Percentiles rank a stretch among this genome's conserved stretches.
Evolutionary conservation across 1,284 basidiomycete genomes (phyloP).

Genomic region (Dichomitus squalens): DNA sequence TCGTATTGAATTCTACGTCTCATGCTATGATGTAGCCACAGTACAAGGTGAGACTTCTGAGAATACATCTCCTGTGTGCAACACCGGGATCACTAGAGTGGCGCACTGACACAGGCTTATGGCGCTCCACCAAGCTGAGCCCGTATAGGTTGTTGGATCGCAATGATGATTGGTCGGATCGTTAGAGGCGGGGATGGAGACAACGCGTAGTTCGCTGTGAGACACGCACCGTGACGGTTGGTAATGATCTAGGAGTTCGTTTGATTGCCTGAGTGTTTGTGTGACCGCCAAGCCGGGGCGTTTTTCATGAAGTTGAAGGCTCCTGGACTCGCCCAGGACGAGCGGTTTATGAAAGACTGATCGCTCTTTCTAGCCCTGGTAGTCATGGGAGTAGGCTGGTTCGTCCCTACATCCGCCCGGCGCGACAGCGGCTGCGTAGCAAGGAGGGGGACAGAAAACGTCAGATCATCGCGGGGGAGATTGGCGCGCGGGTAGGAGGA

Average conservation of each 20-base stretch:
- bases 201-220: too few species aligned
- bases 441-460: slow-evolving; percentile 9
- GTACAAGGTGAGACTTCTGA: neutral
- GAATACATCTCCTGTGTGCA: slow-evolving; percentile 4
- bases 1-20: neutral
- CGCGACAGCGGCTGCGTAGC: neutral
- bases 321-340: neutral
- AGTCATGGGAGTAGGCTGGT: slow-evolving; percentile 5
- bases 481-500: slow-evolving; percentile 12
- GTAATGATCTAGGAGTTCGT: slow-evolving; percentile 1
- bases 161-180: neutral
- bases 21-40: neutral
- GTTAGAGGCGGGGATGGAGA: too few species aligned
- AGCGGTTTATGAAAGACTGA: neutral
- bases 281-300: neutral
- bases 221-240: slow-evolving; percentile 4
- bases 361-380: neutral
- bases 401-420: neutral
- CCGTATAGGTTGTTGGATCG: neutral
- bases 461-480: slow-evolving; percentile 20
- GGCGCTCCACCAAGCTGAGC: too few species aligned
- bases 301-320: neutral
- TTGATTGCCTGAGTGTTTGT: neutral
- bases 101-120: neutral
- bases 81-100: neutral